Evolutionary conservation across 495 filamentous ascomycete genomes (phyloP).

Genomic region (Penicillium paxilli): DNA sequence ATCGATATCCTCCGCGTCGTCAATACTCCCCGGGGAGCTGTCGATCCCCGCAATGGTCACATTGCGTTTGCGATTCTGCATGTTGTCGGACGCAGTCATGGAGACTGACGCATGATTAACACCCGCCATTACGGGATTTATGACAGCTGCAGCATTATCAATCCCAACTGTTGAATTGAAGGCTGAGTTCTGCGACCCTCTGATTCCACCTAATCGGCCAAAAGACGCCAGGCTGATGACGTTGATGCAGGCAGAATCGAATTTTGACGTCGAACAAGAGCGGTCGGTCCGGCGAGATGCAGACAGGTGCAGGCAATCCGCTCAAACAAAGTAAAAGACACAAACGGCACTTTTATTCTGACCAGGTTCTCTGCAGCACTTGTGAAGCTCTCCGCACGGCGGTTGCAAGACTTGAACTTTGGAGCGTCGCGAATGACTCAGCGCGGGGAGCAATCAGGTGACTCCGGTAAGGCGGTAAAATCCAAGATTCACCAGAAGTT

Average conservation of each 20-base stretch:
- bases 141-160: conserved; percentile 42
- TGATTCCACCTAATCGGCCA: conserved; percentile 37
- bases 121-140: conserved; percentile 47
- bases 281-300: neutral
- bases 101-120: conserved; percentile 37
- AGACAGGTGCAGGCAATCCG: neutral
- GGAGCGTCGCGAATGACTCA: conserved; percentile 9
- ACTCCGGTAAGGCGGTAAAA: neutral
- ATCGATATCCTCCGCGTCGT: conserved; percentile 62
- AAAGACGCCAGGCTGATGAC: conserved; percentile 45
- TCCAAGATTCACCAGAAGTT: too few species aligned
- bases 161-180: conserved; percentile 24
- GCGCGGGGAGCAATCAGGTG: conserved; percentile 15
- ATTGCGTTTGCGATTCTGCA: conserved; percentile 48
- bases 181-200: conserved; percentile 33
- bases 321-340: neutral
- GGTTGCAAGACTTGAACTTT: conserved; percentile 9
- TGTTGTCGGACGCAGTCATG: conserved; percentile 32
- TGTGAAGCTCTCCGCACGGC: conserved; percentile 12
- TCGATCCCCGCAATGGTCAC: conserved; percentile 52
- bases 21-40: conserved; percentile 70
- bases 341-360: conserved; percentile 2
- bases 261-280: conserved; percentile 2
- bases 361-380: conserved; percentile 1
- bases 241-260: conserved; percentile 10